Evolutionary conservation across 2,329 filamentous ascomycete species (phyloP).

Genomic region (Trichophyton equinum): DNA sequence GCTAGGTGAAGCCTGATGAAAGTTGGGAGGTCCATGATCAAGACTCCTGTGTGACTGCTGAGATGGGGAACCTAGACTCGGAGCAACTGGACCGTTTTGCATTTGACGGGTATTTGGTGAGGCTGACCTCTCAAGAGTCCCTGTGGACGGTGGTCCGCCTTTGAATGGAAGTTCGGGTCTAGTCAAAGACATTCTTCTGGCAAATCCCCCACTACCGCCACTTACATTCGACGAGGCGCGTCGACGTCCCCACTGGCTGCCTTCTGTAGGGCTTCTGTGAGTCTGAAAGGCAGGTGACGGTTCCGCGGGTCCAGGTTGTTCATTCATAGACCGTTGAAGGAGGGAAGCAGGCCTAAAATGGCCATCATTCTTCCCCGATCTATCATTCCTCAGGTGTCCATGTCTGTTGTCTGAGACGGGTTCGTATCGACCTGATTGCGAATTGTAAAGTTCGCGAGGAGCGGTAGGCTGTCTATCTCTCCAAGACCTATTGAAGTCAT

Average conservation of each 20-base stretch:
- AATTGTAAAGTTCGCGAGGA: conserved; percentile 77
- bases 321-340: conserved; percentile 58
- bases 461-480: conserved; percentile 49
- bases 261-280: conserved; percentile 54
- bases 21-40: conserved; percentile 3
- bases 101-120: conserved; percentile 16
- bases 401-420: conserved; percentile 66
- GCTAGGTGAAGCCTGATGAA: conserved; percentile 19
- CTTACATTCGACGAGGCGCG: conserved; percentile 86
- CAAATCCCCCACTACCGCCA: conserved; percentile 62
- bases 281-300: conserved; percentile 81
- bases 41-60: conserved; percentile 16
- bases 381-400: conserved; percentile 38
- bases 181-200: conserved; percentile 49
- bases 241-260: conserved; percentile 54
- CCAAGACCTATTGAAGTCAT: conserved; percentile 84
- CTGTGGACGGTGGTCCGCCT: conserved; percentile 27
- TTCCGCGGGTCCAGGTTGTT: conserved; percentile 57
- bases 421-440: conserved; percentile 87
- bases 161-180: conserved; percentile 34
- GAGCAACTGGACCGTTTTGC: conserved; percentile 15
- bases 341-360: conserved; percentile 61
- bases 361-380: conserved; percentile 46
- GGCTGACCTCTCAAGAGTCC: conserved; percentile 23
- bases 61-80: conserved; percentile 18